Conservation (phyloP, 768 basidiomycete genomes). For the Podaxis pistillaris region DNA sequence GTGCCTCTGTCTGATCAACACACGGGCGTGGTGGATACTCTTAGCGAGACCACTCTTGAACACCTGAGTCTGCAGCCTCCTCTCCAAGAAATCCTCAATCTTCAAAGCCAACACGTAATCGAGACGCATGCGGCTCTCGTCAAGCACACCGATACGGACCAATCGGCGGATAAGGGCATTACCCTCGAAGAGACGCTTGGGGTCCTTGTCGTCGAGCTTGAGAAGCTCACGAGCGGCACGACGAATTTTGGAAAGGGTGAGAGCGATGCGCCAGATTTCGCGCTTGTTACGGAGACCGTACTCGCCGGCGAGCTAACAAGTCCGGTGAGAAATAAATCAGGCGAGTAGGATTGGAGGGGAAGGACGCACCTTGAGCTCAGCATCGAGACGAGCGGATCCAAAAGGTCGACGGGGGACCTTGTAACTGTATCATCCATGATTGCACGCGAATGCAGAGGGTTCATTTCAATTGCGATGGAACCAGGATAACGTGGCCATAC, state of each 20-base stretch:
- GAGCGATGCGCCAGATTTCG: slow-evolving; percentile 99
- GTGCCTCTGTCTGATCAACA: slow-evolving; percentile 96
- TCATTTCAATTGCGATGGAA: slow-evolving; percentile 5
- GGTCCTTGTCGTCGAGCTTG: slow-evolving; percentile 99
- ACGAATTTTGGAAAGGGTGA: slow-evolving; percentile 98
- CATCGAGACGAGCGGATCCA: slow-evolving; percentile 97
- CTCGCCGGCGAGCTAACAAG: slow-evolving; percentile 90
- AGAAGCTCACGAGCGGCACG: slow-evolving; percentile 99
- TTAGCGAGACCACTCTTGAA: slow-evolving; percentile 99
- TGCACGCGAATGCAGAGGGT: background rate
- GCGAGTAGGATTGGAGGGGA: background rate
- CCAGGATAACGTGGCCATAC: background rate
- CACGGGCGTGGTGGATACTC: slow-evolving; percentile 97
- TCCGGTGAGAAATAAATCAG: background rate
- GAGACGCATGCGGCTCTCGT: slow-evolving; percentile 98
- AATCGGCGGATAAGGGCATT: slow-evolving; percentile 95
- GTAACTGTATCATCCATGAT: slow-evolving; percentile 58
- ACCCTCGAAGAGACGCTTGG: slow-evolving; percentile 99
- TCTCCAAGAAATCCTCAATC: slow-evolving; percentile 99
- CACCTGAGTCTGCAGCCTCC: slow-evolving; percentile 97
- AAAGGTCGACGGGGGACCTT: slow-evolving; percentile 98
- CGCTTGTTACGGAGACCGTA: slow-evolving; percentile 99
- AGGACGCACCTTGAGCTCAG: slow-evolving; percentile 89
- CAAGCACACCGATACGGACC: slow-evolving; percentile 99
- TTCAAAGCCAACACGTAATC: slow-evolving; percentile 99